Base-by-base conservation (phyloP, 164 flowering plant genomes). In the Piper longum region DNA sequence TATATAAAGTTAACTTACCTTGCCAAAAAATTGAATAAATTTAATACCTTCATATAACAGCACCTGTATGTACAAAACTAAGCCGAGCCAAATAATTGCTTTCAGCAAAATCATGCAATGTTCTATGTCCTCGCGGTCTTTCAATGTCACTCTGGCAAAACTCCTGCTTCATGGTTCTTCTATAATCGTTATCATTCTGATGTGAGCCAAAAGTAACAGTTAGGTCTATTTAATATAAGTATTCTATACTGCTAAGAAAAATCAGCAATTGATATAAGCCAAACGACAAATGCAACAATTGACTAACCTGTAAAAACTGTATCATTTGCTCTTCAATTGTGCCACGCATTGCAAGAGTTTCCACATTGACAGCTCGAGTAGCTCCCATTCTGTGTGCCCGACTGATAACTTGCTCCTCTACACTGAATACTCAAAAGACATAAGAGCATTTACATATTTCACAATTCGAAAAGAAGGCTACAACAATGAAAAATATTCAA, bases 301-400 rank as follows among this genome's bases (percentile, higher is more conserved):
- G 16, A 4, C 59, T 26, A 26, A 88, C 98, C 95, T 89, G 82
- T 69, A 93, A 76, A 72, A 93, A 83, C 62, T 76, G 73, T 65
- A 85, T 43, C 98, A 92, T 92, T 78, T 87, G 96, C 82, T 92
- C 95, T 80, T 92, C 98, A 72, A 92, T 82, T 61, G 98, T 93
- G 64, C 95, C 97, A 74, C 76, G 86, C 98, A 93, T 93, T 39
- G 93, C 97, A 71, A 93, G 75, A 56, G 95, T 93, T 78, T 90
- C 96, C 64, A 93, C 99, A 72, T 84, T 76, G 72, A 93, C 80
- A 43, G 97, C 95, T 68, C 93, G 95, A 64, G 80, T 80, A 61
- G 99, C 99, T 75, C 99, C 99, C 99, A 93, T 90, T 43, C 97
- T 81, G 78, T 93, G 99, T 77, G 99, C 99, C 65, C 99, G 97